Conservation (phyloP, 2,329 filamentous ascomycete species). For the Pyricularia pennisetigena region DNA sequence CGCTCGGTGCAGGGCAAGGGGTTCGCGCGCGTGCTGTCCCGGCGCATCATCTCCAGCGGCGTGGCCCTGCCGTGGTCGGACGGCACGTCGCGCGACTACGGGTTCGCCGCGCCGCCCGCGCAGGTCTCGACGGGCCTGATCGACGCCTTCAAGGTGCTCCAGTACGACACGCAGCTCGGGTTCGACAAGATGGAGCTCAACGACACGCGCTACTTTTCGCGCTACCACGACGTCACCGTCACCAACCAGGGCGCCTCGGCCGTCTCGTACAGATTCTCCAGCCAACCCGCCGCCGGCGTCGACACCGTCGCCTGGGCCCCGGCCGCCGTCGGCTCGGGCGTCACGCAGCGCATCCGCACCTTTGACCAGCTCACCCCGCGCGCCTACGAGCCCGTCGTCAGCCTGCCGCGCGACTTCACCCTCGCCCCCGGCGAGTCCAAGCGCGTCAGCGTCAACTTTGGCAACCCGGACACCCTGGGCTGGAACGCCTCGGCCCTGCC, state of each 20-base stretch:
- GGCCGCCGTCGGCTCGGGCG: not conserved
- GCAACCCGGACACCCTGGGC: slow-evolving; percentile 10
- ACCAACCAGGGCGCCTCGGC: slow-evolving; percentile 38
- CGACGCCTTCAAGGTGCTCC: slow-evolving; percentile 48
- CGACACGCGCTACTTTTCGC: slow-evolving; percentile 46
- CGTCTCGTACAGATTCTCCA: slow-evolving; percentile 22
- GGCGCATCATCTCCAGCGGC: slow-evolving; percentile 23
- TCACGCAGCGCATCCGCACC: not conserved
- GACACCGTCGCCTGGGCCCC: slow-evolving; percentile 16
- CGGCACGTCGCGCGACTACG: slow-evolving; percentile 19
- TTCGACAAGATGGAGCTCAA: slow-evolving; percentile 51
- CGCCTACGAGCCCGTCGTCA: not conserved
- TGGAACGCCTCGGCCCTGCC: slow-evolving; percentile 48
- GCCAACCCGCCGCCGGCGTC: slow-evolving; percentile 22
- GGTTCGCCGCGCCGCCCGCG: slow-evolving; percentile 9
- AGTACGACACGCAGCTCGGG: slow-evolving; percentile 40
- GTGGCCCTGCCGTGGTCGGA: slow-evolving; percentile 19
- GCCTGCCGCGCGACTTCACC: slow-evolving; percentile 10
- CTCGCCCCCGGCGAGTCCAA: slow-evolving; percentile 16
- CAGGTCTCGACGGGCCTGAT: slow-evolving; percentile 38
- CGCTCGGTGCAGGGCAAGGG: slow-evolving; percentile 20
- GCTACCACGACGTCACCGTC: slow-evolving; percentile 40
- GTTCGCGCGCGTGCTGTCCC: slow-evolving; percentile 17
- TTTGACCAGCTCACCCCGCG: not conserved
- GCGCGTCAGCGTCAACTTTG: slow-evolving; percentile 15